These are phyloP conservation scores for Lactuca sativa DNA, from an alignment of 129 eudicot species.

Conservation along the genomic window DNA sequence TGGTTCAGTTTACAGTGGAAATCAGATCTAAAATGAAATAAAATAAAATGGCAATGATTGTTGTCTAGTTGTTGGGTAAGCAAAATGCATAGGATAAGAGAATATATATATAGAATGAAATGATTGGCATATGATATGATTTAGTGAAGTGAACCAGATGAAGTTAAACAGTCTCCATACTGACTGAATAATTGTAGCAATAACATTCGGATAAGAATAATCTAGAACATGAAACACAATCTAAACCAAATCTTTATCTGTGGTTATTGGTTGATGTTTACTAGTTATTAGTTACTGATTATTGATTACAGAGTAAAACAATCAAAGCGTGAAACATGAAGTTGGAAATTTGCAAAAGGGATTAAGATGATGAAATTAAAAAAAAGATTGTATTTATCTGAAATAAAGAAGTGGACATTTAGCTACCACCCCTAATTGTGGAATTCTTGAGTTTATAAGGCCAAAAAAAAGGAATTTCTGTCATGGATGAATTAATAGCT, in stretches of 20 bases:
- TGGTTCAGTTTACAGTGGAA: neutral
- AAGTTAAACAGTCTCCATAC: conserved; percentile 38
- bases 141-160: conserved; percentile 32
- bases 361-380: neutral
- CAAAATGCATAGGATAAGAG: conserved; percentile 15
- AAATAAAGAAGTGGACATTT: conserved; percentile 27
- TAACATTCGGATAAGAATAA: conserved; percentile 23
- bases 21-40: neutral
- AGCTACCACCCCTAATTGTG: conserved; percentile 8
- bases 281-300: too few species aligned
- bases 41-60: conserved; percentile 18
- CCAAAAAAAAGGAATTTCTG: conserved; percentile 11
- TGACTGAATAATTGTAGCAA: conserved; percentile 32
- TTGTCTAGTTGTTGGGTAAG: conserved; percentile 5
- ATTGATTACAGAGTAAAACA: neutral
- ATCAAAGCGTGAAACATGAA: neutral
- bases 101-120: conserved; percentile 18
- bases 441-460: conserved; percentile 16
- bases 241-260: conserved; percentile 19
- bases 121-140: conserved; percentile 26
- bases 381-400: neutral
- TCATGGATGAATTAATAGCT: conserved; percentile 14
- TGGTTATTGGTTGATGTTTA: conserved; percentile 2
- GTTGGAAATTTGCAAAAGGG: neutral
- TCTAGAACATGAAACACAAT: conserved; percentile 15